phyloP scores from a whole-genome alignment of 192 early-diverging fungal species.

The Rhizophagus sp. region DNA sequence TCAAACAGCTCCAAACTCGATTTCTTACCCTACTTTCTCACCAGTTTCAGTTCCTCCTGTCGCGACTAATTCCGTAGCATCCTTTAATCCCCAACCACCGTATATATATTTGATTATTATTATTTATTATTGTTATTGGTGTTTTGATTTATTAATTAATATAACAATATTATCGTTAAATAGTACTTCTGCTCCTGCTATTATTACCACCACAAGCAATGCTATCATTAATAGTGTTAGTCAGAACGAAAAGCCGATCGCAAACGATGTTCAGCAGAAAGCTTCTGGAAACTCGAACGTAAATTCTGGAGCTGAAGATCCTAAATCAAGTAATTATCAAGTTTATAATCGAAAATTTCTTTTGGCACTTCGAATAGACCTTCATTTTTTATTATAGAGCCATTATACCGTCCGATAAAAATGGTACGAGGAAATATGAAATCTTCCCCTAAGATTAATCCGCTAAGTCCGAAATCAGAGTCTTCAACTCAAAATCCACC shows the following conservation, averaged over 20 bases:
- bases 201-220: not conserved
- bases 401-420: slow-evolving; percentile 18
- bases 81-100: slow-evolving; percentile 25
- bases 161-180: not conserved
- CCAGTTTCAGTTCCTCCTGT: slow-evolving; percentile 15
- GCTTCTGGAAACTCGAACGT: slow-evolving; percentile 26
- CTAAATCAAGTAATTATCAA: slow-evolving; percentile 5
- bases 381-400: slow-evolving; percentile 2
- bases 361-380: not conserved
- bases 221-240: not conserved
- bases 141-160: not conserved
- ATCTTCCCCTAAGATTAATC: not conserved
- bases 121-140: not conserved
- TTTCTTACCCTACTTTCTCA: slow-evolving; percentile 12
- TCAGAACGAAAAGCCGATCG: not conserved
- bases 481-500: not conserved
- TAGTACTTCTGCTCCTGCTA: not conserved
- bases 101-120: slow-evolving; percentile 4
- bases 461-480: not conserved
- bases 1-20: slow-evolving; percentile 14
- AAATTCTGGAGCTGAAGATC: not conserved
- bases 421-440: not conserved
- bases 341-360: not conserved
- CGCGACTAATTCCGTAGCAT: slow-evolving; percentile 34
- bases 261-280: slow-evolving; percentile 22